Conservation (phyloP, 2,329 filamentous ascomycete species). For the Fusarium virguliforme region DNA sequence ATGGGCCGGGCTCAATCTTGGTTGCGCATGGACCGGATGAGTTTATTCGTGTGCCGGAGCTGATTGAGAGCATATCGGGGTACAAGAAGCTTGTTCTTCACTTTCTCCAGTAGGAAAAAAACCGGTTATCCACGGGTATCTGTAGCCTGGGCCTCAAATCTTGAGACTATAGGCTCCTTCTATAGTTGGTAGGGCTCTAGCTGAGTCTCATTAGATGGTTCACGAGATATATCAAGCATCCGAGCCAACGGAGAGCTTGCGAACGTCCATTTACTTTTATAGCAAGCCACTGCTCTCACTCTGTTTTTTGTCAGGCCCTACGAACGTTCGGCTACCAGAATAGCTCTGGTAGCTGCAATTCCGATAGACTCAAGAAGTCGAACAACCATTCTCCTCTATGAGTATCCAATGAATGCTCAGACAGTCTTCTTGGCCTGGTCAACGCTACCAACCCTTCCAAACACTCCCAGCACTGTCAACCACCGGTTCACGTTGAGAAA, state of each 20-base stretch:
- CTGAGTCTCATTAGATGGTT: no score
- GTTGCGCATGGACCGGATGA: conserved; percentile 59
- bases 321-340: no score
- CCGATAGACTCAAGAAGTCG: neutral
- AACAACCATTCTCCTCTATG: neutral
- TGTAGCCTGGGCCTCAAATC: no score
- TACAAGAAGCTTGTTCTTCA: conserved; percentile 56
- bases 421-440: neutral
- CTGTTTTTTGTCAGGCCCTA: no score
- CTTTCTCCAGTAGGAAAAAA: conserved; percentile 26
- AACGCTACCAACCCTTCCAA: conserved; percentile 6
- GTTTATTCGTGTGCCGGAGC: conserved; percentile 55
- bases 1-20: conserved; percentile 59
- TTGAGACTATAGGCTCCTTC: no score
- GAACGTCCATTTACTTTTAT: no score
- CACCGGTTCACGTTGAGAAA: conserved; percentile 24
- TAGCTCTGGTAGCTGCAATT: no score
- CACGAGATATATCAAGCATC: no score
- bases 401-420: neutral
- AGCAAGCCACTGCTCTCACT: no score
- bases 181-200: no score
- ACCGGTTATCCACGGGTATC: no score
- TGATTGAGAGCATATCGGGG: conserved; percentile 57
- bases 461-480: conserved; percentile 17
- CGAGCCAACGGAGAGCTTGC: no score